phyloP scores from a whole-genome alignment of 2,329 filamentous ascomycete genomes.

The Boeremia lycopersici region DNA sequence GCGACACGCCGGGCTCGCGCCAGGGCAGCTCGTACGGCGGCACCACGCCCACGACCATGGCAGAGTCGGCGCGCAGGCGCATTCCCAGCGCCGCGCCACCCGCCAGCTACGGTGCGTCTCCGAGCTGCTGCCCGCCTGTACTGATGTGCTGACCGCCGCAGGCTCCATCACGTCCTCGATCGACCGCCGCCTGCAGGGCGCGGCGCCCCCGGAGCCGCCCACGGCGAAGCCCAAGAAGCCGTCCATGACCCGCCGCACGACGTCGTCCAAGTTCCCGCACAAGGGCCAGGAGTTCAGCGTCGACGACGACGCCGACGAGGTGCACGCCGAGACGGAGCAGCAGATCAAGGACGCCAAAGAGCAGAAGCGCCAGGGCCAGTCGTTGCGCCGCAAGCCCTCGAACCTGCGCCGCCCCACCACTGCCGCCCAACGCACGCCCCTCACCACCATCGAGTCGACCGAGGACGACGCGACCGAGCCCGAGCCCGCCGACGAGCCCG shows the following conservation, averaged over 20 bases:
- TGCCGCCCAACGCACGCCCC: slow-evolving; percentile 52
- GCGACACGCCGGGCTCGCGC: slow-evolving; percentile 30
- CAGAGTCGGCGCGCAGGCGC: slow-evolving; percentile 40
- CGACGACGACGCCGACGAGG: slow-evolving; percentile 83
- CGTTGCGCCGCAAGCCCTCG: slow-evolving; percentile 57
- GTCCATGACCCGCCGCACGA: slow-evolving; percentile 72
- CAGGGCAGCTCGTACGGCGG: slow-evolving; percentile 35
- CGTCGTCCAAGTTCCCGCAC: slow-evolving; percentile 75
- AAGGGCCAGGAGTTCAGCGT: slow-evolving; percentile 88
- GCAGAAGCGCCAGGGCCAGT: slow-evolving; percentile 35
- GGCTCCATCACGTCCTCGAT: slow-evolving; percentile 45
- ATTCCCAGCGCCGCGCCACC: slow-evolving; percentile 35
- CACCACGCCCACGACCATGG: slow-evolving; percentile 29
- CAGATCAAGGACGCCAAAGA: slow-evolving; percentile 19
- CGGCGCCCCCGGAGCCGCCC: slow-evolving; percentile 27
- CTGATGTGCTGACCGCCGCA: slow-evolving; percentile 19
- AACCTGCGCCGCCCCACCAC: slow-evolving; percentile 54
- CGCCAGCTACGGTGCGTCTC: slow-evolving; percentile 43
- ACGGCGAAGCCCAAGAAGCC: slow-evolving; percentile 68
- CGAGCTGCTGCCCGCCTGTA: background rate
- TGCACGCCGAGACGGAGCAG: slow-evolving; percentile 52
- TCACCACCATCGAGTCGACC: slow-evolving; percentile 57
- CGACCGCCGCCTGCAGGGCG: slow-evolving; percentile 36
- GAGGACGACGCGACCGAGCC: slow-evolving; percentile 54
- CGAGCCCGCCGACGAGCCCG: slow-evolving; percentile 29